Evolutionary conservation across 108 stramenopile species (phyloP).

Genomic region (Pseudonitzschia pungens): DNA sequence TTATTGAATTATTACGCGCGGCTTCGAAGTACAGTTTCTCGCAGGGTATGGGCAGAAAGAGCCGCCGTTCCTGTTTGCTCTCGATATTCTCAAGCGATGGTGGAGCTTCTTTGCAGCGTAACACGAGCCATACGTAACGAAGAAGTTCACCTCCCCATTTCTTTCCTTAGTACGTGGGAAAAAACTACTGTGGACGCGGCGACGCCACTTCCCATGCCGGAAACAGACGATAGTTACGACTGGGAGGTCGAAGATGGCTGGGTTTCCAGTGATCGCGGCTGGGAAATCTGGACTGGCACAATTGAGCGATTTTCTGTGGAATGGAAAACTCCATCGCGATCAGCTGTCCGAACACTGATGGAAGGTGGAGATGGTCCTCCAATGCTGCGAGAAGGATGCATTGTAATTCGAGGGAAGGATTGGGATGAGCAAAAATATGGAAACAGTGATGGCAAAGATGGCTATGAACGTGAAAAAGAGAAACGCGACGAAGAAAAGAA

Average conservation of each 20-base stretch:
- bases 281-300: constrained; percentile 72
- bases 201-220: constrained; percentile 40
- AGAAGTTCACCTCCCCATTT: constrained; percentile 4
- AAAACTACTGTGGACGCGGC: constrained; percentile 60
- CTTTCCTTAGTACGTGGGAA: constrained; percentile 37
- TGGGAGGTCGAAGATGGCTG: constrained; percentile 78
- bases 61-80: constrained; percentile 82
- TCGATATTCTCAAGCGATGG: constrained; percentile 75
- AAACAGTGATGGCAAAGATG: constrained; percentile 73
- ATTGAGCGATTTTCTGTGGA: constrained; percentile 60
- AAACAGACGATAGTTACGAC: background rate
- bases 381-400: constrained; percentile 68
- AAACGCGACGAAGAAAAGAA: constrained; percentile 54
- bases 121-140: constrained; percentile 17
- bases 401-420: constrained; percentile 74
- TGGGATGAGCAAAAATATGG: constrained; percentile 48
- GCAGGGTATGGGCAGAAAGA: constrained; percentile 84
- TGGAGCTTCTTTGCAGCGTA: constrained; percentile 73
- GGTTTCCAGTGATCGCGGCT: constrained; percentile 60
- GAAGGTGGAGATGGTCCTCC: constrained; percentile 91
- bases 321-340: constrained; percentile 69
- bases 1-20: constrained; percentile 57
- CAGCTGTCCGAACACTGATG: constrained; percentile 70
- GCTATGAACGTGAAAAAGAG: constrained; percentile 69
- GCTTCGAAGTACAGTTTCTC: constrained; percentile 55